Evolutionary conservation across 768 basidiomycete genomes (phyloP).

Genomic region (Trametes cubensis): DNA sequence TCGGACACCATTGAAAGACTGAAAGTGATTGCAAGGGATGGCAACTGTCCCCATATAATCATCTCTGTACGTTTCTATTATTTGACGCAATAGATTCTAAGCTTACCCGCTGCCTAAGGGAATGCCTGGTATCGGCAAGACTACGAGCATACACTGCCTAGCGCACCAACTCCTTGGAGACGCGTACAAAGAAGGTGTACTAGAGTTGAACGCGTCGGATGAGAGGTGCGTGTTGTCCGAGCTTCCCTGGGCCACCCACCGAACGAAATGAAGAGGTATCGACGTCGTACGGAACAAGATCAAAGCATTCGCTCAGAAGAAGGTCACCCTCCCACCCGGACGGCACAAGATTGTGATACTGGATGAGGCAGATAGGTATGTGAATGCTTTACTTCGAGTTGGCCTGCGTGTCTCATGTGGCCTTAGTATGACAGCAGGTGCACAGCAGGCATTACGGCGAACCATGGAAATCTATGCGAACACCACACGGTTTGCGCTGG

Average conservation of each 20-base stretch:
- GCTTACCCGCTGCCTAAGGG: conserved; percentile 57
- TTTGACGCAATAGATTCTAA: neutral
- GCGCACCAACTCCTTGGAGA: conserved; percentile 95
- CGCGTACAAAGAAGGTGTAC: conserved; percentile 96
- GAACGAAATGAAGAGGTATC: conserved; percentile 70
- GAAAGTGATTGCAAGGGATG: conserved; percentile 95
- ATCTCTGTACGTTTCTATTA: conserved; percentile 70
- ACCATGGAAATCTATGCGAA: conserved; percentile 99
- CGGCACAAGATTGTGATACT: conserved; percentile 97
- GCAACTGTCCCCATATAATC: conserved; percentile 97
- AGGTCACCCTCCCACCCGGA: conserved; percentile 95
- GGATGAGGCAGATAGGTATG: conserved; percentile 95
- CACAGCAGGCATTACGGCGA: conserved; percentile 94
- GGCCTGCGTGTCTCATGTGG: too few relatives aligned
- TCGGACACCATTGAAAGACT: conserved; percentile 91
- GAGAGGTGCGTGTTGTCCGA: conserved; percentile 71
- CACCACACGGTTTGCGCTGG: conserved; percentile 96
- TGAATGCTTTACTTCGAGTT: too few relatives aligned
- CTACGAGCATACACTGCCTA: conserved; percentile 96
- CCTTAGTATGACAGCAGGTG: conserved; percentile 96
- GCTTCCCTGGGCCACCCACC: neutral
- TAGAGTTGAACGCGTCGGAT: conserved; percentile 97
- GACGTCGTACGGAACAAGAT: conserved; percentile 99
- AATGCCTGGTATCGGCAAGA: conserved; percentile 98
- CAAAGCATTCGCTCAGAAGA: conserved; percentile 97